These are phyloP conservation scores for Leccinum subgranulosum DNA, from an alignment of 768 basidiomycete genomes.

Conservation along the genomic window DNA sequence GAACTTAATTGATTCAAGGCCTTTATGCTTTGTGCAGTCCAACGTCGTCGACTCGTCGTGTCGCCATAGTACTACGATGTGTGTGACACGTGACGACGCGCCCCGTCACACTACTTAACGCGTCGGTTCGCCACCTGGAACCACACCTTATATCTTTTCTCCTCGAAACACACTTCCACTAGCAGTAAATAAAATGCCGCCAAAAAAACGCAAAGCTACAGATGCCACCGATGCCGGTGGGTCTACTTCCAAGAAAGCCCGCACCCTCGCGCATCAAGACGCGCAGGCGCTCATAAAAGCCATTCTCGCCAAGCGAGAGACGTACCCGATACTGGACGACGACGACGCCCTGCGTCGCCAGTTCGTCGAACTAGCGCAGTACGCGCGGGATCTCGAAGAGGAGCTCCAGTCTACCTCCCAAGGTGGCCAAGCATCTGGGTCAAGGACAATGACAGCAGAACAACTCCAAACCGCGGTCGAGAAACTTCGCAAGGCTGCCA, in stretches of 20 bases:
- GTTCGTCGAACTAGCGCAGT: slow-evolving; percentile 31
- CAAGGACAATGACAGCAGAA: slow-evolving; percentile 35
- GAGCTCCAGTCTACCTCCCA: slow-evolving; percentile 20
- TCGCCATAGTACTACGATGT: not conserved
- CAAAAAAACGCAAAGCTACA: slow-evolving; percentile 37
- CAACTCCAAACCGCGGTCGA: slow-evolving; percentile 42
- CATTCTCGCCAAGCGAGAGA: slow-evolving; percentile 37
- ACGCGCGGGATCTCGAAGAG: slow-evolving; percentile 33
- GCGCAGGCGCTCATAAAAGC: slow-evolving; percentile 35
- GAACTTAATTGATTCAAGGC: not conserved
- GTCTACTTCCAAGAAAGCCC: slow-evolving; percentile 31
- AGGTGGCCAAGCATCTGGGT: not conserved
- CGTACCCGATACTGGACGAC: slow-evolving; percentile 35
- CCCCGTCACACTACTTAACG: slow-evolving; percentile 18
- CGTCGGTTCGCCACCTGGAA: slow-evolving; percentile 6
- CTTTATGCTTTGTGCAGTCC: too few relatives aligned
- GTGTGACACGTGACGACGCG: slow-evolving; percentile 30
- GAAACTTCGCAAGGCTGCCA: slow-evolving; percentile 43
- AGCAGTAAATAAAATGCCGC: slow-evolving; percentile 4
- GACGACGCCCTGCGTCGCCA: slow-evolving; percentile 29
- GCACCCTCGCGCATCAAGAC: slow-evolving; percentile 23
- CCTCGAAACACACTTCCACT: not conserved
- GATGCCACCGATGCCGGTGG: slow-evolving; percentile 14
- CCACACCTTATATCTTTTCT: not conserved
- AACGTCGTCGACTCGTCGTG: too few relatives aligned